phyloP scores from a whole-genome alignment of 108 stramenopile genomes.

The Cyclostephanos tholiformis region DNA sequence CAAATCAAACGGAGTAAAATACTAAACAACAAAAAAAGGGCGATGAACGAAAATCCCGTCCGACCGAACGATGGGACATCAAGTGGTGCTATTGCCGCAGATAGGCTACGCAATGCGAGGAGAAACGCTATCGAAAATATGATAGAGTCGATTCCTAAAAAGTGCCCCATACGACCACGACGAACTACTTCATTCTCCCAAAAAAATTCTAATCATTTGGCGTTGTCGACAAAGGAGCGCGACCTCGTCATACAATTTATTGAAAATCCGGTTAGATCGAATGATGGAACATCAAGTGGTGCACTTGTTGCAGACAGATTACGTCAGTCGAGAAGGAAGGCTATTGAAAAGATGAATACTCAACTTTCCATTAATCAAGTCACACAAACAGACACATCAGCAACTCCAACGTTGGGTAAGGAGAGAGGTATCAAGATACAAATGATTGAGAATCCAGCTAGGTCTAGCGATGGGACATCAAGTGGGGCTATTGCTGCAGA shows the following conservation, averaged over 20 bases:
- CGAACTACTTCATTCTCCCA: not conserved
- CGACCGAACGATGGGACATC: slow-evolving; percentile 45
- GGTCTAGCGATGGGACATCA: slow-evolving; percentile 41
- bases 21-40: slow-evolving; percentile 4
- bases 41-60: slow-evolving; percentile 35
- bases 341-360: slow-evolving; percentile 12
- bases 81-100: slow-evolving; percentile 39
- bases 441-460: slow-evolving; percentile 33
- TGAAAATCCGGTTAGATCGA: slow-evolving; percentile 39
- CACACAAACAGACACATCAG: no score
- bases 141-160: slow-evolving; percentile 1
- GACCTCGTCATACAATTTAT: not conserved
- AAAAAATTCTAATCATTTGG: not conserved
- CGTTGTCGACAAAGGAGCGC: not conserved
- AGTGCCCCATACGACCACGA: not conserved
- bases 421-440: no score
- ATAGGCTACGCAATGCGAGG: slow-evolving; percentile 36
- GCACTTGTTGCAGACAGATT: slow-evolving; percentile 35
- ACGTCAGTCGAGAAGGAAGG: slow-evolving; percentile 32
- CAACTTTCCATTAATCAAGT: no score
- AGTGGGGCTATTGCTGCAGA: slow-evolving; percentile 35
- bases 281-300: slow-evolving; percentile 46
- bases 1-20: no score
- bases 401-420: no score
- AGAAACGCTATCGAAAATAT: slow-evolving; percentile 24